These are phyloP conservation scores for Rubia yunnanensis DNA, from an alignment of 257 asterid species.

Conservation along the genomic window DNA sequence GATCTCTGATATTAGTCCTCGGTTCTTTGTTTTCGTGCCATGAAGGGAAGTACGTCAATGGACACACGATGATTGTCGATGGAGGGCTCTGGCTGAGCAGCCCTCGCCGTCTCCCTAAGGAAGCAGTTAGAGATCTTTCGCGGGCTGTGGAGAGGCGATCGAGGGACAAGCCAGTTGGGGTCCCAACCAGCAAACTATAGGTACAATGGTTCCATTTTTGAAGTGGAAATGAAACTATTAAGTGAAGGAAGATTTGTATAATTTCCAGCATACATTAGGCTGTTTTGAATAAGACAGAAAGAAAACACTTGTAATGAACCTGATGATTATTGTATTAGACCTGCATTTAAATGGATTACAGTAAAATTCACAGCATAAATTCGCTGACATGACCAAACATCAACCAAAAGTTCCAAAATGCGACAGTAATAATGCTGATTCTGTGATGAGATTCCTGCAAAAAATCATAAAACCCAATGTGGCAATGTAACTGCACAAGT, in stretches of 20 bases:
- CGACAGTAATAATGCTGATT: no score
- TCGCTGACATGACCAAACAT: no score
- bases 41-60: constrained; percentile 70
- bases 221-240: not conserved
- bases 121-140: constrained; percentile 55
- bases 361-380: no score
- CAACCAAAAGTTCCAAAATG: no score
- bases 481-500: no score
- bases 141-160: constrained; percentile 63
- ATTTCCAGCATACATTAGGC: not conserved
- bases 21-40: constrained; percentile 4
- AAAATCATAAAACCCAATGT: no score
- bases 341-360: no score
- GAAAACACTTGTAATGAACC: not conserved
- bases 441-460: no score
- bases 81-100: constrained; percentile 79
- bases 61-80: constrained; percentile 53
- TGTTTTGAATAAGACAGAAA: not conserved
- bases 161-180: constrained; percentile 50
- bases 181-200: constrained; percentile 62
- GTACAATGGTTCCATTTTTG: not conserved
- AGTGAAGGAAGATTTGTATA: not conserved
- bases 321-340: not conserved
- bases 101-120: constrained; percentile 58
- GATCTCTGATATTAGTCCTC: not conserved